A percentile compares a stretch with the other conserved stretches of the same genome.
phyloP scores from a whole-genome alignment of 768 basidiomycete genomes.

The Rhizopogon vesiculosus region DNA sequence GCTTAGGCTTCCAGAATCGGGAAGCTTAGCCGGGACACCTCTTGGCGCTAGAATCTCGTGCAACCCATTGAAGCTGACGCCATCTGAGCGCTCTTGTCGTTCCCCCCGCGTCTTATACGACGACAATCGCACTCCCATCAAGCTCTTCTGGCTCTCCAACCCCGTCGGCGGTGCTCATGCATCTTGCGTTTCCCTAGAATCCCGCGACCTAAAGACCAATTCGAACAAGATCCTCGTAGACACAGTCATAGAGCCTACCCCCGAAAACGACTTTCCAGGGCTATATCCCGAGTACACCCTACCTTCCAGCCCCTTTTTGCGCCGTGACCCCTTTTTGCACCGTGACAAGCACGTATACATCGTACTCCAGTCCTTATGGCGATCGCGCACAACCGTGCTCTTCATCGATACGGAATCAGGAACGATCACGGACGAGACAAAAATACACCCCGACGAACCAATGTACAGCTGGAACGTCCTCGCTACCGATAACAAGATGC shows the following conservation, averaged over 20 bases:
- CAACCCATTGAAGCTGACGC: slow-evolving; percentile 35
- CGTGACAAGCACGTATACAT: slow-evolving; percentile 22
- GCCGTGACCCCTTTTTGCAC: slow-evolving; percentile 32
- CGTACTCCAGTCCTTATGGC: slow-evolving; percentile 48
- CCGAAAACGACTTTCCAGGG: slow-evolving; percentile 48
- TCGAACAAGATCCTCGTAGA: slow-evolving; percentile 32
- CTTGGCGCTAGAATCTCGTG: slow-evolving; percentile 12
- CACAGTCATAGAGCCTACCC: slow-evolving; percentile 31
- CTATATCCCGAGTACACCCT: slow-evolving; percentile 53
- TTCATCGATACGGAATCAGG: slow-evolving; percentile 40
- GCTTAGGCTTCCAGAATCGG: slow-evolving; percentile 25
- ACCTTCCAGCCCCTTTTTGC: slow-evolving; percentile 35
- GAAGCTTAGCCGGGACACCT: slow-evolving; percentile 4
- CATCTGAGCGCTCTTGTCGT: slow-evolving; percentile 43
- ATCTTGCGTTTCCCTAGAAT: slow-evolving; percentile 48
- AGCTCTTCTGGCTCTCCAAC: slow-evolving; percentile 52
- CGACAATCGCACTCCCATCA: slow-evolving; percentile 12
- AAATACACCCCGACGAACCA: slow-evolving; percentile 6
- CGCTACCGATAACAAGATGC: slow-evolving; percentile 38
- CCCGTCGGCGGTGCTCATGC: slow-evolving; percentile 55
- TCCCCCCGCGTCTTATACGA: slow-evolving; percentile 48
- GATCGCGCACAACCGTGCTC: slow-evolving; percentile 48
- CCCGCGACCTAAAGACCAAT: slow-evolving; percentile 29
- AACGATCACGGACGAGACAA: slow-evolving; percentile 27
- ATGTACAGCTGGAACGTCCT: slow-evolving; percentile 54